Percentiles rank a stretch among this genome's conserved stretches.
These are phyloP conservation scores for Stentor roeselii DNA, from an alignment of 73 alveolate species.

Conservation along the genomic window DNA sequence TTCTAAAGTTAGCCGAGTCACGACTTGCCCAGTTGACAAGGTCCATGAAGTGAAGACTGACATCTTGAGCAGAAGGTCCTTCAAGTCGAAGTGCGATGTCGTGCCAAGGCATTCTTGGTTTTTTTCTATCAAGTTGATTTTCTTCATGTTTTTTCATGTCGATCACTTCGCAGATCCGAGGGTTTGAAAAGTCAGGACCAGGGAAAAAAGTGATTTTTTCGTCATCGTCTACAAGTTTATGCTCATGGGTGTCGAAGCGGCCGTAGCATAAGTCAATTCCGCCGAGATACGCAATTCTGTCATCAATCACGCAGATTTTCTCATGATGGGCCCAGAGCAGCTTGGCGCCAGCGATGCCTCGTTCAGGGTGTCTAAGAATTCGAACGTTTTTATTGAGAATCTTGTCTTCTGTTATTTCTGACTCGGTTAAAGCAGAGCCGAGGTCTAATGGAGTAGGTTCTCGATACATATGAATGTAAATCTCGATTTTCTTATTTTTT, in stretches of 20 bases:
- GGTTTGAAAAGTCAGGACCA: conserved; percentile 62
- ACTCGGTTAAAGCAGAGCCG: conserved; percentile 59
- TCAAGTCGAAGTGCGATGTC: conserved; percentile 76
- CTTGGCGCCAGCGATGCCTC: conserved; percentile 37
- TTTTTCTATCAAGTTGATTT: conserved; percentile 52
- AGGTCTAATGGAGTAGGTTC: too few species aligned
- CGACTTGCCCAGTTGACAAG: conserved; percentile 87
- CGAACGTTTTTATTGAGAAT: conserved; percentile 55
- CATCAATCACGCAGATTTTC: conserved; percentile 88
- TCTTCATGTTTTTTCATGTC: conserved; percentile 56
- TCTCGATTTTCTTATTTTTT: conserved; percentile 64
- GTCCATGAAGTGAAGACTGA: conserved; percentile 89
- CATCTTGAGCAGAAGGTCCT: conserved; percentile 91
- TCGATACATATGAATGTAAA: conserved; percentile 63
- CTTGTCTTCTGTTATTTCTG: conserved; percentile 66
- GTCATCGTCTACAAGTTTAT: conserved; percentile 72
- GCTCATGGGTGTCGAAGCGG: conserved; percentile 84
- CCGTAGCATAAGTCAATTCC: conserved; percentile 96
- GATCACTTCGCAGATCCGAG: conserved; percentile 69
- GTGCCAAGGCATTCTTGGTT: conserved; percentile 94
- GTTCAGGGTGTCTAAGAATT: conserved; percentile 86
- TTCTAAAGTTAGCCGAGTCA: conserved; percentile 54
- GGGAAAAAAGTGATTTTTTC: conserved; percentile 63
- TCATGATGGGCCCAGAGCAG: conserved; percentile 95
- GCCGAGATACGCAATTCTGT: conserved; percentile 84